These are phyloP conservation scores for Heteromeles arbutifolia DNA, from an alignment of 306 rosid species.

Conservation along the genomic window DNA sequence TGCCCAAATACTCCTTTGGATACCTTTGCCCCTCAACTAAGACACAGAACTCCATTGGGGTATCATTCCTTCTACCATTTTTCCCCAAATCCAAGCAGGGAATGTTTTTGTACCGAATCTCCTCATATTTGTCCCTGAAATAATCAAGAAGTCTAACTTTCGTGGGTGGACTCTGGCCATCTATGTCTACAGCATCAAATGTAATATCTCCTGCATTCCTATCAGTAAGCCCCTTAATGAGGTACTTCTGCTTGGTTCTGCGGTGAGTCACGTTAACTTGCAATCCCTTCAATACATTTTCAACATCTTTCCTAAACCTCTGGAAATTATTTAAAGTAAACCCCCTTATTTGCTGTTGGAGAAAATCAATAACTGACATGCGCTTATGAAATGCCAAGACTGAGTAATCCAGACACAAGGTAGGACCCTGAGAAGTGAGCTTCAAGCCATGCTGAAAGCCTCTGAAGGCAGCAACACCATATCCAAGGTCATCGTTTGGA, in stretches of 20 bases:
- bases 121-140: conserved; percentile 47
- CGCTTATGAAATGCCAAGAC: conserved; percentile 58
- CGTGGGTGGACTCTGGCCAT: conserved; percentile 29
- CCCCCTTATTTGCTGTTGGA: conserved; percentile 23
- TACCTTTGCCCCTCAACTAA: conserved; percentile 64
- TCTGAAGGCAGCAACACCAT: conserved; percentile 40
- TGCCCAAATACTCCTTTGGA: conserved; percentile 48
- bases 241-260: conserved; percentile 39
- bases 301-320: conserved; percentile 27
- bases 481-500: conserved; percentile 35
- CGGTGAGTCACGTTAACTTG: conserved; percentile 72
- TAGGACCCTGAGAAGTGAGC: conserved; percentile 57
- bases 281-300: conserved; percentile 32
- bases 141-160: conserved; percentile 36
- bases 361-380: conserved; percentile 52
- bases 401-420: conserved; percentile 62
- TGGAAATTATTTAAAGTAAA: conserved; percentile 33
- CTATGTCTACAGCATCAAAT: conserved; percentile 33
- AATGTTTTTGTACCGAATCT: conserved; percentile 41
- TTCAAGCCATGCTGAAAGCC: conserved; percentile 58
- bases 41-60: conserved; percentile 76
- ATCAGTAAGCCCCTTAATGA: conserved; percentile 34
- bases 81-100: conserved; percentile 75
- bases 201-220: conserved; percentile 31
- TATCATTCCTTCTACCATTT: conserved; percentile 38